Evolutionary conservation across 768 basidiomycete species (phyloP), one percentile per base, ranked within the genome.

Genomic region (Leccinum barrowsii): DNA sequence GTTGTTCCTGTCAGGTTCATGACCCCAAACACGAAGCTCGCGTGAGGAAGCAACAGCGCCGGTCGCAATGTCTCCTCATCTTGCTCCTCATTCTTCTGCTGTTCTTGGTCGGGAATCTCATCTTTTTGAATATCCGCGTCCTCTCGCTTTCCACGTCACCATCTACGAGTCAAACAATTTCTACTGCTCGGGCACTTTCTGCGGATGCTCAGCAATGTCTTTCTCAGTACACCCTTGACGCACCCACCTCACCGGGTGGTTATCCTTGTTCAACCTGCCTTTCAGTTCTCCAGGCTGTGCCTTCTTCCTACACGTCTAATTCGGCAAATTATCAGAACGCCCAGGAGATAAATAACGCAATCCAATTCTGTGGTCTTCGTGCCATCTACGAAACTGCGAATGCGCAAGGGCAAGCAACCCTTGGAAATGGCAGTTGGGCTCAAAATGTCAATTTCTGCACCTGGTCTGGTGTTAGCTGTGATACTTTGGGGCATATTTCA

Each of bases 241-340:
- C 80, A 2, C 75, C 80, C 1, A 66, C 73, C 2, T 68, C 75
- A 50, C 79, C 81, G 2, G 58, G 65, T n/a, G 59, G 63, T 5
- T 82, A 82, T 60, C 79, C 80, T 12, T 82, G 81, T 60, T 73
- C 74, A 40, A 71, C 74, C 6, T 82, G 81, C 62, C 71, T 80
- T 19, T 65, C 81, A 0, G 61, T 72, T 34, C 65, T 82, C 5
- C 72, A 74, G 58, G 67, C 67, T 7, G 70, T 81, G 17, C 74
- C 81, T 5, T 68, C 59, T 28, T 65, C 74, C n/a, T 72, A 70
- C 47, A 60, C 65, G 56, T 62, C 70, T 7, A 63, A 13, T 52
- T 55, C 68, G 15, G 68, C 70, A 24, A 73, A 77, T 52, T 50
- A 70, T 19, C 68, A 77, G 59, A 69, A 75, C 30, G 52, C 69